Conservation (phyloP, 169 alveolate genomes). For the Eimeria acervulina region DNA sequence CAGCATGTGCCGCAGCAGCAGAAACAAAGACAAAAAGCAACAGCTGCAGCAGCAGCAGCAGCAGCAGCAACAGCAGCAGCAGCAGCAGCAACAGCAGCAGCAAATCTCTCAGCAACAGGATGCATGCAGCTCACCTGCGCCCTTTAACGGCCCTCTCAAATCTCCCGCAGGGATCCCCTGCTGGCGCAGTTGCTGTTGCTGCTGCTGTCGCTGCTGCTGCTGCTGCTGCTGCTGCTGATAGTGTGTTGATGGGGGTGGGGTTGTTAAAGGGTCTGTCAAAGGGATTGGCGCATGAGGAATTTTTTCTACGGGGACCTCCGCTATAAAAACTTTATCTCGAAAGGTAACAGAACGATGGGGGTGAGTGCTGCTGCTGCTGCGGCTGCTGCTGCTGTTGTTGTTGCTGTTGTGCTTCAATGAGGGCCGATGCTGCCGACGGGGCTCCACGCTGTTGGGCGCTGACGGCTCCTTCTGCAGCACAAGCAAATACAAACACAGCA, state of each 20-base stretch:
- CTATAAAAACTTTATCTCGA: neutral
- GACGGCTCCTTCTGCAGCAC: neutral
- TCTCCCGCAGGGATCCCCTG: neutral
- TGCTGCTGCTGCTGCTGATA: conserved; percentile 40
- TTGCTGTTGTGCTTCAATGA: conserved; percentile 14
- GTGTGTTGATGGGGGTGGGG: neutral
- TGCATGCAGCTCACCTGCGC: neutral
- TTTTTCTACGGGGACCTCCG: conserved; percentile 22
- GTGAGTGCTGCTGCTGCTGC: conserved; percentile 46
- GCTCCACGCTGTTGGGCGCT: neutral
- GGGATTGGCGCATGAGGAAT: neutral
- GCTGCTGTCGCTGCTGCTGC: conserved; percentile 54
- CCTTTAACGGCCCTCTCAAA: neutral
- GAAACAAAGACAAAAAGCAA: too few relatives aligned
- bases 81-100: conserved; percentile 24
- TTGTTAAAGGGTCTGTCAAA: neutral
- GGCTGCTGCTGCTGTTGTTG: neutral
- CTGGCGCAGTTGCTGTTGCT: neutral
- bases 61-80: conserved; percentile 22
- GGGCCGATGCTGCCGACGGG: conserved; percentile 1
- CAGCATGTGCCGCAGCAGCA: conserved; percentile 43
- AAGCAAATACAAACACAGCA: neutral
- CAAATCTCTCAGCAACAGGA: neutral
- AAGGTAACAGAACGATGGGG: conserved; percentile 25
- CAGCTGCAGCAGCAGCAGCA: conserved; percentile 19